Base-by-base conservation (phyloP, 1,284 basidiomycete species). In the Neonothopanus nambi region DNA sequence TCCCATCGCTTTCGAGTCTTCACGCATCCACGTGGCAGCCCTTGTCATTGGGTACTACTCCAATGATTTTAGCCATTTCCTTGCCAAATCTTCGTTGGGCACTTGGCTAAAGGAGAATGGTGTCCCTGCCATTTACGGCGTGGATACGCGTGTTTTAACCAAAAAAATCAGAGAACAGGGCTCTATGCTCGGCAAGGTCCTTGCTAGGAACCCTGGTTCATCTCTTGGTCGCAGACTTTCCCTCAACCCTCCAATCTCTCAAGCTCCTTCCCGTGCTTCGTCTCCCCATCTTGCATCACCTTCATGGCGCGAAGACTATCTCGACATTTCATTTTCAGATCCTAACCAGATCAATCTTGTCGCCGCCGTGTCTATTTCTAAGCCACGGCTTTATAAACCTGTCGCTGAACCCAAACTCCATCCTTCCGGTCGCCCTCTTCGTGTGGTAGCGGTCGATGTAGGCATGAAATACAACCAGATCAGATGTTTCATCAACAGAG, bases 391-490 rank as follows among this genome's bases (percentile, higher is more conserved):
- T 23, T 95, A 90, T 79, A 79, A 80, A 54, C 84, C 90, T 42
- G 70, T 74, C 35, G 66, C 71, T 35, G 77, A 78, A 40, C 76
- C 84, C 26, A 80, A 81, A 56, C 67, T 86, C 48, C 94, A 99
- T 70, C 92, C 93, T 2, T 87, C 85, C 2, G 83, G 84, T 46
- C 85, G 95, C 47, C 77, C 85, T 1, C 69, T 99, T 36, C 89
- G 97, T 58, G 83, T 99, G 46, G 67, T 99, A 20, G 93, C 93
- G 4, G 77, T 99, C 54, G 97, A 99, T 70, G 95, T 99, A 51
- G 97, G 97, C 40, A 98, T 99, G 92, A 99, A 99, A 76, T 96
- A 90, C 77, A 99, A 99, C 75, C 97, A 99, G 73, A 96, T 99
- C 63, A 85, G 97, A 43, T 99, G 96, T 78, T 98, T 99, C 76